A percentile compares a stretch with the other conserved stretches of the same genome.
These are phyloP conservation scores for Pleoardoris graminearum DNA, from an alignment of 2,329 filamentous ascomycete genomes.

Conservation along the genomic window DNA sequence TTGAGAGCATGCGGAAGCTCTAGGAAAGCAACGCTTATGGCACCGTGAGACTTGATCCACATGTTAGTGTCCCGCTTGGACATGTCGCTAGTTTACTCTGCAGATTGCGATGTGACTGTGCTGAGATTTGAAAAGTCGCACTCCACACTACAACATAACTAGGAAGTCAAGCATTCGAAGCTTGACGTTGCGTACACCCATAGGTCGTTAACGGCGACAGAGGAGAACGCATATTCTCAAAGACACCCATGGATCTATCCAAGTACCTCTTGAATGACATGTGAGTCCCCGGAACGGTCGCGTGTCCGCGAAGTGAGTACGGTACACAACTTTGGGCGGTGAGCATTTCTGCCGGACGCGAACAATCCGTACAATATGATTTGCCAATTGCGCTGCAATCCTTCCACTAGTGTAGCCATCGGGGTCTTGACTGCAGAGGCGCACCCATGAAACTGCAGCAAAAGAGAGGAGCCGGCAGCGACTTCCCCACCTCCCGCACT, in stretches of 20 bases:
- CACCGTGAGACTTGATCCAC: no score
- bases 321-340: neutral
- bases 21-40: no score
- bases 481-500: conserved; percentile 7
- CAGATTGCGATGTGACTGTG: neutral
- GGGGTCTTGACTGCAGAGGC: neutral
- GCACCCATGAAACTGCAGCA: neutral
- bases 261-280: neutral
- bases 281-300: conserved; percentile 1
- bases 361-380: neutral
- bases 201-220: no score
- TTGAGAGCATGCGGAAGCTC: no score
- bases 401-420: no score
- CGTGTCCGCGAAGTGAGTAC: neutral
- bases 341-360: neutral
- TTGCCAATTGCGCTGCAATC: conserved; percentile 3
- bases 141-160: no score
- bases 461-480: conserved; percentile 1
- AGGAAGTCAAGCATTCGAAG: no score
- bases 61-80: no score
- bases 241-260: no score
- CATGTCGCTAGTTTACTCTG: neutral
- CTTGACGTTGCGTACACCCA: no score
- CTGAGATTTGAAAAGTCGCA: no score
- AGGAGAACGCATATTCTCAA: no score